Evolutionary conservation across 139 green algal species (phyloP).

Genomic region (Auxenochlorella pyrenoidosa): DNA sequence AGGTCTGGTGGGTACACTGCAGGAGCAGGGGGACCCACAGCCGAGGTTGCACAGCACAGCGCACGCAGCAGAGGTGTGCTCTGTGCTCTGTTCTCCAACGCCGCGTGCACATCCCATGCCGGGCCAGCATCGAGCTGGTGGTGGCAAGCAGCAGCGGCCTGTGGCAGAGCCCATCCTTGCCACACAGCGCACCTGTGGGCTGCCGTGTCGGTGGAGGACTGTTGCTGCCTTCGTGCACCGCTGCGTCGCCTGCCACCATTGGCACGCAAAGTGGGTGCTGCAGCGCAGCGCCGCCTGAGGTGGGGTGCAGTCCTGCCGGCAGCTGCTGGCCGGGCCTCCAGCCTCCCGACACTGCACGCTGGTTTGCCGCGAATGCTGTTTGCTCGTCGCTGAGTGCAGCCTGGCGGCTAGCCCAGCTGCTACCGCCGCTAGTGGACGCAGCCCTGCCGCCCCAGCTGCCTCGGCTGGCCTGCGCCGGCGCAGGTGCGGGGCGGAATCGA

Average conservation of each 20-base stretch:
- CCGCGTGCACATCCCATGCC: too few species aligned
- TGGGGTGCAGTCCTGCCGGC: not conserved
- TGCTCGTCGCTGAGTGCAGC: too few species aligned
- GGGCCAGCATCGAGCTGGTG: too few species aligned
- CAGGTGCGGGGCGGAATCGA: not conserved
- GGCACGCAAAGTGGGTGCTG: not conserved
- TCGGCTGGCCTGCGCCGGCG: not conserved
- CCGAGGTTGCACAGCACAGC: not conserved
- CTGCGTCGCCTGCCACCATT: not conserved
- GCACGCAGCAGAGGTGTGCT: too few species aligned
- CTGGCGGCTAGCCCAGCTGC: not conserved
- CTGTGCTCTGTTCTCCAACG: too few species aligned
- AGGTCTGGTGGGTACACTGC: constrained; percentile 1
- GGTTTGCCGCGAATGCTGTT: not conserved
- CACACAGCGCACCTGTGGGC: not conserved
- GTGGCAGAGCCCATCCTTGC: not conserved
- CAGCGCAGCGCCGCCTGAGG: not conserved
- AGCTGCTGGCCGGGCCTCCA: too few species aligned
- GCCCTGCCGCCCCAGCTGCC: not conserved
- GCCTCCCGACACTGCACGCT: not conserved
- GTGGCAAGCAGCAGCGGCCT: not conserved
- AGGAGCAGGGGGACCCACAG: not conserved
- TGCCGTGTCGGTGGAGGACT: not conserved
- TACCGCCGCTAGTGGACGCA: not conserved
- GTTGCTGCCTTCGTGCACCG: constrained; percentile 3